phyloP scores from a whole-genome alignment of 2,329 filamentous ascomycete species.

The Fusarium proliferatum region DNA sequence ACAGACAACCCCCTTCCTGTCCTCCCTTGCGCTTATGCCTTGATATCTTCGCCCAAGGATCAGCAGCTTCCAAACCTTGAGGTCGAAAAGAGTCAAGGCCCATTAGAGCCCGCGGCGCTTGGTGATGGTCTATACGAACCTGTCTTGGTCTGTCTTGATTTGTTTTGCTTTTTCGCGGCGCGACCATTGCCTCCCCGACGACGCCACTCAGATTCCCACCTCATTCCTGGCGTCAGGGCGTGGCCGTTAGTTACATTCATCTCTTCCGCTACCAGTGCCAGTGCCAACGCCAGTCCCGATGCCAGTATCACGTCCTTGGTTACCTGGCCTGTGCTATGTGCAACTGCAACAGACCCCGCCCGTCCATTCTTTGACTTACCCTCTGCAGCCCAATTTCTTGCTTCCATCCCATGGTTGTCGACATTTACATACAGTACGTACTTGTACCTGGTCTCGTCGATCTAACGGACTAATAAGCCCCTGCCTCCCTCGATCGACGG shows the following conservation, averaged over 20 bases:
- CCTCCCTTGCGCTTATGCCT: slow-evolving; percentile 33
- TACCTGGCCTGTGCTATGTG: slow-evolving; percentile 39
- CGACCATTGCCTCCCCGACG: slow-evolving; percentile 39
- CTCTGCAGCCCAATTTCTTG: slow-evolving; percentile 28
- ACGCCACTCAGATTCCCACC: slow-evolving; percentile 41
- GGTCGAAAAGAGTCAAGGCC: slow-evolving; percentile 30
- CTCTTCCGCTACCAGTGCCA: neutral
- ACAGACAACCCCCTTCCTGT: slow-evolving; percentile 11
- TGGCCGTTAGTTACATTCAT: slow-evolving; percentile 40
- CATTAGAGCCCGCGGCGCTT: slow-evolving; percentile 30
- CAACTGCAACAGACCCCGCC: slow-evolving; percentile 41
- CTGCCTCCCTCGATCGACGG: slow-evolving; percentile 32
- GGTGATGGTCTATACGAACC: slow-evolving; percentile 29
- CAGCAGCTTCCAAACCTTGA: slow-evolving; percentile 35
- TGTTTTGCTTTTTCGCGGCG: slow-evolving; percentile 44
- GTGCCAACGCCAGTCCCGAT: neutral
- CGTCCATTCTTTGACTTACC: slow-evolving; percentile 22
- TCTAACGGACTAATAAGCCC: slow-evolving; percentile 24
- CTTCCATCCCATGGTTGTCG: slow-evolving; percentile 21
- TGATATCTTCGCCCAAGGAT: slow-evolving; percentile 21
- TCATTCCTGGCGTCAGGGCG: slow-evolving; percentile 42
- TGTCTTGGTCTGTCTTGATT: slow-evolving; percentile 7
- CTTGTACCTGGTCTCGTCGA: neutral
- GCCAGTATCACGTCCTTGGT: slow-evolving; percentile 32
- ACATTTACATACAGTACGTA: slow-evolving; percentile 22